A percentile compares a stretch with the other conserved stretches of the same genome.
Evolutionary conservation across 768 basidiomycete genomes (phyloP).

Genomic region (Fomitopsis serialis): DNA sequence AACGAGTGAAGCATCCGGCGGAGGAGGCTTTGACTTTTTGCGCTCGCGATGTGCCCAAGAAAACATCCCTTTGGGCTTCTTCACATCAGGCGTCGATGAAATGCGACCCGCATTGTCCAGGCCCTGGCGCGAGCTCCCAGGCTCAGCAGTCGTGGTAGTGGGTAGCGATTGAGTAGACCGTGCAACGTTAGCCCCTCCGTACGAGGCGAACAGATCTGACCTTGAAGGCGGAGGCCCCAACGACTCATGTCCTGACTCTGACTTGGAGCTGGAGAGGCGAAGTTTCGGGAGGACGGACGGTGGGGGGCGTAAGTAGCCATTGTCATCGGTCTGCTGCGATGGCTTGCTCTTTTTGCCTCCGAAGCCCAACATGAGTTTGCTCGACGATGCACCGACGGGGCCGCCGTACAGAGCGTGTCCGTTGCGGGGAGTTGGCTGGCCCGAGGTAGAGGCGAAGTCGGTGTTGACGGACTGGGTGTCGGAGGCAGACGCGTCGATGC

Average conservation of each 20-base stretch:
- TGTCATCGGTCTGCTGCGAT: slow-evolving; percentile 21
- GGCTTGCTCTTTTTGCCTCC: slow-evolving; percentile 28
- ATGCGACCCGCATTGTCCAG: background rate
- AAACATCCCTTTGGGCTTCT: slow-evolving; percentile 30
- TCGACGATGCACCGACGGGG: slow-evolving; percentile 28
- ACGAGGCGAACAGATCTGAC: slow-evolving; percentile 57
- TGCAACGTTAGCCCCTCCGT: slow-evolving; percentile 45
- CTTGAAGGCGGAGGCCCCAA: slow-evolving; percentile 56
- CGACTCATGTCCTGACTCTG: slow-evolving; percentile 39
- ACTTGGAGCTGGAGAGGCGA: slow-evolving; percentile 32
- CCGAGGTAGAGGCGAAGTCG: slow-evolving; percentile 10
- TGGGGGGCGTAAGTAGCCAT: slow-evolving; percentile 28
- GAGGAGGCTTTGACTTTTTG: slow-evolving; percentile 33
- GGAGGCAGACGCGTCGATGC: slow-evolving; percentile 12
- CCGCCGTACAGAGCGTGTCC: slow-evolving; percentile 8
- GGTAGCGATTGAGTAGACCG: slow-evolving; percentile 66
- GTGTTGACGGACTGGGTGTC: slow-evolving; percentile 8
- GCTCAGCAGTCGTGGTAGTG: slow-evolving; percentile 19
- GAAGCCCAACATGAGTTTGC: slow-evolving; percentile 42
- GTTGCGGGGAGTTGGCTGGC: slow-evolving; percentile 7
- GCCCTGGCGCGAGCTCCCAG: slow-evolving; percentile 8
- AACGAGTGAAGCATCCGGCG: slow-evolving; percentile 20
- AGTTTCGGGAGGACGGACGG: background rate
- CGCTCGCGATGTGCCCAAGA: slow-evolving; percentile 40
- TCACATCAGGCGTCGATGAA: slow-evolving; percentile 15